Base-by-base conservation (phyloP, 495 filamentous ascomycete species). In the Beverwykella pulmonaria region DNA sequence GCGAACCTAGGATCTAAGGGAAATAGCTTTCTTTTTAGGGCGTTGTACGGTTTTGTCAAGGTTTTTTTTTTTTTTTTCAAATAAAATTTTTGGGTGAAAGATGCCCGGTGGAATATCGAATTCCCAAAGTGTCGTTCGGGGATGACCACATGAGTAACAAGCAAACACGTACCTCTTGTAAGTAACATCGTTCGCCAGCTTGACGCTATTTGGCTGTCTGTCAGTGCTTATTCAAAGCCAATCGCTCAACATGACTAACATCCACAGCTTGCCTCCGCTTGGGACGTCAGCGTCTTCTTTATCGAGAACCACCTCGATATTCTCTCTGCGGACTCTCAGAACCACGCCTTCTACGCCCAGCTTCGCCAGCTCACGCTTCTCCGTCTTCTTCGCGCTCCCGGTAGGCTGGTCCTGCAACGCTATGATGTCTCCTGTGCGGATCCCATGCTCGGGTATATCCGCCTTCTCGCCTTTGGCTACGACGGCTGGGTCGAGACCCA, bases 161-260 rank as follows among this genome's bases (percentile, higher is more conserved):
- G 39, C 36, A 41, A 12, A 10, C 9, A 7, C 48, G 66, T 79
- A 91, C 88, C 92, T 82, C 78, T 89, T 84, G 77, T 89, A 92
- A 39, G 92, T 97, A 68, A 97, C 88, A 79, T 98, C 95, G 77
- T 98, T 96, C 17, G 94, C 92, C 72, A 98, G 79, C 80, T 98
- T 98, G 22, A 98, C 88, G 47, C 86, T 88, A 68, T 32, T 34
- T 44, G 3, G 39, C 8, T n/a, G 17, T 9, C 63, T 20, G 50
- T 63, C 41, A 67, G 69, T 53, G 67, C 39, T 5, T 58, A 32
- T 57, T 25, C 56, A 50, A 58, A 30, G 14, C 70, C 59, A 61
- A 30, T 57, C 48, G 27, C 2, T 22, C 17, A 34, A 20, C 6
- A 17, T 23, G 27, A 80, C 80, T 73, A 72, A 87, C 85, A 86